Percentiles rank a stretch among this genome's conserved stretches.
Conservation (phyloP, 176 grass and related monocot species). For the Leersia perrieri region DNA sequence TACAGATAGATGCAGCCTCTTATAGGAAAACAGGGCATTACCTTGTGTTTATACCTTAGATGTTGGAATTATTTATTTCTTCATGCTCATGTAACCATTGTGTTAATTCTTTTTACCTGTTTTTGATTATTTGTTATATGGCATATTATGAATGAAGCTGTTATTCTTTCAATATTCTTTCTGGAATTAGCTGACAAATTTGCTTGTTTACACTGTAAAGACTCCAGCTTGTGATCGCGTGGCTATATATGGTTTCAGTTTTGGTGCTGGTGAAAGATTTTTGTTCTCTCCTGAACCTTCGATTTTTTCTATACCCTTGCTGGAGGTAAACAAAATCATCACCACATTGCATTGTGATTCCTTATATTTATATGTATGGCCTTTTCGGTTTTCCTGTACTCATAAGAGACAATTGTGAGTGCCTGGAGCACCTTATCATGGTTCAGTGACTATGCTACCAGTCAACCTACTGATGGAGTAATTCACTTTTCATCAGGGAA, state of each 20-base stretch:
- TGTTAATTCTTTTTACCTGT: slow-evolving; percentile 13
- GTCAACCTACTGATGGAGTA: slow-evolving; percentile 29
- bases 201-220: slow-evolving; percentile 53
- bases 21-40: slow-evolving; percentile 1
- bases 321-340: slow-evolving; percentile 61
- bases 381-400: not conserved
- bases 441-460: not conserved
- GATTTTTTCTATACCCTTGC: slow-evolving; percentile 48
- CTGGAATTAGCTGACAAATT: slow-evolving; percentile 32
- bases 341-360: not conserved
- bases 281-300: slow-evolving; percentile 60
- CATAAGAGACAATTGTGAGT: not conserved
- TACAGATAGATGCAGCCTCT: not conserved
- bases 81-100: not conserved
- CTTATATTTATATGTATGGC: slow-evolving; percentile 10
- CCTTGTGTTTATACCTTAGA: slow-evolving; percentile 19
- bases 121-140: not conserved
- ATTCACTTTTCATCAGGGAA: slow-evolving; percentile 57
- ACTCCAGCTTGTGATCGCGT: slow-evolving; percentile 55
- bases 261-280: slow-evolving; percentile 62
- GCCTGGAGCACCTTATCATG: not conserved
- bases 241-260: slow-evolving; percentile 62
- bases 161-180: slow-evolving; percentile 27
- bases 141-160: not conserved
- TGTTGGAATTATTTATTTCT: not conserved